Base-by-base conservation (phyloP, 2,329 filamentous ascomycete genomes). In the Kalaharituber pfeilii region DNA sequence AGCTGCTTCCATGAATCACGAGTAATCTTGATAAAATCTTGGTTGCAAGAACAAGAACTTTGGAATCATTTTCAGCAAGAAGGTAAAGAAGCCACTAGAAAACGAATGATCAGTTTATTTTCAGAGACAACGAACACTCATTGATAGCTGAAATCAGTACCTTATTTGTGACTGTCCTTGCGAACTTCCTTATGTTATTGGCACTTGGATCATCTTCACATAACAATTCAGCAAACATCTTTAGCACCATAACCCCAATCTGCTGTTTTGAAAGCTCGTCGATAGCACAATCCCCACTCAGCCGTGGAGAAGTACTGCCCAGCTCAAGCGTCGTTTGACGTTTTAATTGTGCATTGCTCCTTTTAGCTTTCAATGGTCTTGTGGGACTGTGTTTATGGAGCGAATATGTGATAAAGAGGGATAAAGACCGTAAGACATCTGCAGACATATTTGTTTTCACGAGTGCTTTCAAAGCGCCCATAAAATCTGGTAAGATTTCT, bases 81-180 rank as follows among this genome's bases (percentile, higher is more conserved):
- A 98, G 76, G 67, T 95, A 94, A 13, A 98, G 71, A 13, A 94
- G 76, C 88, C 88, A 95, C 82, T 89, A 60, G 45, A 55, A 54
- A 58, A 62, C 63, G 51, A 54, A 50, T 55, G 47, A 54, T 56
- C 30, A 59, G 55, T 29, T 8, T 50, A 49, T 53, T 51, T 22
- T 47, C 18, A 45, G 11, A 13, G 22, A 24, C 15, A 4, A 22
- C 18, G 24, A 50, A 29, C 24, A 51, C 55, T 6, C n/a, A n/a
- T 26, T 24, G 18, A 9, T 26, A 26, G 26, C 28, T 22, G 53
- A 49, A 54, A 25, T 55, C 68, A 72, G 65, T 71, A 86, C 84
- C 75, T 94, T 94, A 62, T 94, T 94, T 22, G 89, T 95, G 7
- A 98, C 89, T 1, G 89, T 93, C 65, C 83, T 84, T 4, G 87